phyloP scores from a whole-genome alignment of 768 basidiomycete species.

The Suillus hirtellus region DNA sequence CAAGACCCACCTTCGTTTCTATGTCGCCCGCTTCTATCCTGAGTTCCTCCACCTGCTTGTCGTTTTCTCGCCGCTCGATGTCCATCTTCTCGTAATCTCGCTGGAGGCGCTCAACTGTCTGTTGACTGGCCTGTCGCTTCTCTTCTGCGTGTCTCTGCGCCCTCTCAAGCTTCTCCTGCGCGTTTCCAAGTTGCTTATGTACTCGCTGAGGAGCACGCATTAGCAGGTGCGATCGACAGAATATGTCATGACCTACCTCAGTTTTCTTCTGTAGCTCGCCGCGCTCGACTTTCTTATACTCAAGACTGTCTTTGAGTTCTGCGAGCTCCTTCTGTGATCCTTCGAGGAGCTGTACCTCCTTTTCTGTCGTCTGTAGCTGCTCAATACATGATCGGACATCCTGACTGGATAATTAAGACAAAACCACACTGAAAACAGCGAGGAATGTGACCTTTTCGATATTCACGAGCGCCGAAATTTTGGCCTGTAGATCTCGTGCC shows the following conservation, averaged over 20 bases:
- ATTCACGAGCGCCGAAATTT: slow-evolving; percentile 65
- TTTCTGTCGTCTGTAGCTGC: slow-evolving; percentile 73
- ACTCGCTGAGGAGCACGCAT: slow-evolving; percentile 54
- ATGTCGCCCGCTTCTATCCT: slow-evolving; percentile 68
- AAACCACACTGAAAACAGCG: slow-evolving; percentile 11
- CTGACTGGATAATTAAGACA: slow-evolving; percentile 36
- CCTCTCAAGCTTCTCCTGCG: slow-evolving; percentile 78
- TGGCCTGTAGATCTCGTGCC: slow-evolving; percentile 72
- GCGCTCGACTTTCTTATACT: slow-evolving; percentile 72
- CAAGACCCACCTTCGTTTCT: slow-evolving; percentile 55
- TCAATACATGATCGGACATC: slow-evolving; percentile 72
- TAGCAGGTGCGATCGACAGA: slow-evolving; percentile 3
- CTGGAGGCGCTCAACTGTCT: slow-evolving; percentile 74
- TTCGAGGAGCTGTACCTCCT: slow-evolving; percentile 65
- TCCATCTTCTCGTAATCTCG: slow-evolving; percentile 80
- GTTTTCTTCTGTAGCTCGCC: slow-evolving; percentile 66
- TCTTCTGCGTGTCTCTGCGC: slow-evolving; percentile 81
- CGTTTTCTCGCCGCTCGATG: slow-evolving; percentile 73
- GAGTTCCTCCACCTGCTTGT: slow-evolving; percentile 76
- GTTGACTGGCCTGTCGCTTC: slow-evolving; percentile 69
- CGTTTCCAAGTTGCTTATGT: slow-evolving; percentile 77
- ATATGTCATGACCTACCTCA: slow-evolving; percentile 49
- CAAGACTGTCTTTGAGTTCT: slow-evolving; percentile 66
- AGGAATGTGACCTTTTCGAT: slow-evolving; percentile 66
- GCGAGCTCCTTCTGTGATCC: slow-evolving; percentile 64